Base-by-base conservation (phyloP, 2,329 filamentous ascomycete genomes). In the Fusarium haematococcum region DNA sequence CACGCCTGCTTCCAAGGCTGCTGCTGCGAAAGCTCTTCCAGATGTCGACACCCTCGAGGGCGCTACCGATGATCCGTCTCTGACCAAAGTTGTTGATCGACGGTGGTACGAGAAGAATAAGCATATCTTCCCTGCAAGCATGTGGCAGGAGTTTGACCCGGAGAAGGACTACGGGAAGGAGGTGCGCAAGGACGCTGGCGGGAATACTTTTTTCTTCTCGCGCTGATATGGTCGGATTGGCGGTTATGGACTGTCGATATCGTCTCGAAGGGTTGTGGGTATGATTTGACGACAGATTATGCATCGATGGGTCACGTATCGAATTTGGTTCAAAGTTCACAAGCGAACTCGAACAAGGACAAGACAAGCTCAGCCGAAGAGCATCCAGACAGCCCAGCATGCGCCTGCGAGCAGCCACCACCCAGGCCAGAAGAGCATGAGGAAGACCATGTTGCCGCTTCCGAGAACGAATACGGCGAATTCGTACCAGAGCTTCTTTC, bases 91-190 rank as follows among this genome's bases (percentile, higher is more conserved):
- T 5, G 96, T 99, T 5, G 96, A 99, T 85, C 90, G 97, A 69
- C 88, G 97, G 69, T 99, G 97, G 97, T 99, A 98, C 82, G 95
- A 98, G 86, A 91, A 92, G 79, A 98, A 98, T 82, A 99, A 98
- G 84, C 97, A 99, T 83, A 98, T 99, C 67, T 99, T 96, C 81
- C 97, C 97, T 0, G 96, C 96, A 23, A 98, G 94, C 81, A 90
- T 96, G 56, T 99, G 97, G 97, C 94, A 95, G 78, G 94, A 97
- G 73, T 99, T 97, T 81, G 95, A 98, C 75, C 93, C 95, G 0
- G 94, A 94, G 70, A 94, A 93, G 83, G 94, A 98, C 78, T 97
- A 97, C 84, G 89, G 91, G 79, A 89, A 87, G 74, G 91, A 94
- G 76, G 90, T 95, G 43, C 90, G 94, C 77, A 93, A 95, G 79